Evolutionary conservation across 352 stramenopile genomes (phyloP).

Genomic region (Phytophthora europaea): DNA sequence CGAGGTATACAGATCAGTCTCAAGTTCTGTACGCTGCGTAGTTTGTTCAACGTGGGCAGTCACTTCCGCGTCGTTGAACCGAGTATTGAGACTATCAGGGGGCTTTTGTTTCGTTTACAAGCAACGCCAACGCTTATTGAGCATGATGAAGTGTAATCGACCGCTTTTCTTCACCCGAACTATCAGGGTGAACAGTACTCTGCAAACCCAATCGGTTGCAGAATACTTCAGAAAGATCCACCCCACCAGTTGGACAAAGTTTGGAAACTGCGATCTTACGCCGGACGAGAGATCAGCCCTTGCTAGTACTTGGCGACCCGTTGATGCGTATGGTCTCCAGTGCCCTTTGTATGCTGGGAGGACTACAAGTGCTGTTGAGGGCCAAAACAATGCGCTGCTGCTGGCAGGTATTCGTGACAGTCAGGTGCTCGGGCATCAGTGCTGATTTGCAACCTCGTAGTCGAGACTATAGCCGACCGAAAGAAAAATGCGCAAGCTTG

Average conservation of each 20-base stretch:
- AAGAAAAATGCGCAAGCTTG: not conserved
- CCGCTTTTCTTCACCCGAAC: not conserved
- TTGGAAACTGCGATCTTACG: constrained; percentile 5
- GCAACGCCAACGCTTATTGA: no score
- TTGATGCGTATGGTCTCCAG: not conserved
- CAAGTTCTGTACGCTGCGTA: no score
- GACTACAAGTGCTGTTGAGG: constrained; percentile 9
- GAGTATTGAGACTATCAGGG: no score
- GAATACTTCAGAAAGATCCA: constrained; percentile 13
- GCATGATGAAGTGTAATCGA: no score
- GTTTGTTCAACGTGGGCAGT: no score
- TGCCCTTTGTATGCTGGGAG: constrained; percentile 3
- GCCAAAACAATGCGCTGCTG: constrained; percentile 9
- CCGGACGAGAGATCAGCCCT: not conserved
- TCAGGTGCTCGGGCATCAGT: constrained; percentile 1
- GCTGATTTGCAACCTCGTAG: not conserved
- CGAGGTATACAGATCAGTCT: no score
- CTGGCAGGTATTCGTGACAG: not conserved
- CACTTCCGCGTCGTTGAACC: no score
- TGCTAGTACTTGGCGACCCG: not conserved
- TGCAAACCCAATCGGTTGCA: not conserved
- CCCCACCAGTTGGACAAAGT: constrained; percentile 18
- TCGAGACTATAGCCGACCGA: not conserved
- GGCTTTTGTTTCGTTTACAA: no score
- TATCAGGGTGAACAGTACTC: not conserved